A percentile compares a stretch with the other conserved stretches of the same genome.
Evolutionary conservation across 345 rosid species (phyloP).

Genomic region (Melaleuca alternifolia): DNA sequence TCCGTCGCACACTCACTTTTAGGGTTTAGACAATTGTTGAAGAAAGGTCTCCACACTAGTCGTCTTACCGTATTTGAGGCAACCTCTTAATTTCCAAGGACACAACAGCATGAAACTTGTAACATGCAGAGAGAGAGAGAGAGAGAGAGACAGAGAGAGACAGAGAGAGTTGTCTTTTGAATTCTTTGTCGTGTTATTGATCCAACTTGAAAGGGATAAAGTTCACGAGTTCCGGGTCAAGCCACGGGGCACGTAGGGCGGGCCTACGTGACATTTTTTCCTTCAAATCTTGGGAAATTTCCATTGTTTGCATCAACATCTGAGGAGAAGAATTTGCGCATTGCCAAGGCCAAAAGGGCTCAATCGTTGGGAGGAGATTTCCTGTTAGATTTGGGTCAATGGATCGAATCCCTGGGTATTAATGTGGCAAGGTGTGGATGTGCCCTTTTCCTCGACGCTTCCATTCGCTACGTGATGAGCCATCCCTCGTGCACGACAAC

Average conservation of each 20-base stretch:
- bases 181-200: background rate
- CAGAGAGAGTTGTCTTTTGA: background rate
- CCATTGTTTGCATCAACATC: background rate
- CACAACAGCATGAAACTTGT: no score
- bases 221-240: background rate
- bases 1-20: background rate
- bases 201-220: background rate
- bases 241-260: background rate
- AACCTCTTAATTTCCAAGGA: background rate
- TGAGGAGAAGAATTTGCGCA: background rate
- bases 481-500: background rate
- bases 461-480: background rate
- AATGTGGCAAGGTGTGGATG: background rate
- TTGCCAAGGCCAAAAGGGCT: background rate
- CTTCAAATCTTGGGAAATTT: background rate
- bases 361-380: background rate
- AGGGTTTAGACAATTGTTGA: background rate
- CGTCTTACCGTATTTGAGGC: background rate
- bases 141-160: background rate
- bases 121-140: background rate
- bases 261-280: background rate
- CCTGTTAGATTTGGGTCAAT: background rate
- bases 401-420: background rate
- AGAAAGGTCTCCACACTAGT: background rate
- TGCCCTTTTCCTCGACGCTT: background rate